phyloP scores from a whole-genome alignment of 306 rosid species.

The Coriaria nepalensis region DNA sequence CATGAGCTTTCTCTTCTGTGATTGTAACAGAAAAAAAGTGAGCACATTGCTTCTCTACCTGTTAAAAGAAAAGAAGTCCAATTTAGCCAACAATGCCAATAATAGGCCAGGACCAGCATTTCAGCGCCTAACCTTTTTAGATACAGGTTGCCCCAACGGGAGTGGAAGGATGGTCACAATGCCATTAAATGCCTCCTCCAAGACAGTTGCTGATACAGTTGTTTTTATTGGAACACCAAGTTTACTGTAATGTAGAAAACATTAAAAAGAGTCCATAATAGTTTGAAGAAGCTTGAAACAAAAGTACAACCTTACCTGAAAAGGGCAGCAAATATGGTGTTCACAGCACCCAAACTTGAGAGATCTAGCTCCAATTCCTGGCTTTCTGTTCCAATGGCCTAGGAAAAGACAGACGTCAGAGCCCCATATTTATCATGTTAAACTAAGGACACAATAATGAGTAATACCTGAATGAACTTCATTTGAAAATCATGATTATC shows the following conservation, averaged over 20 bases:
- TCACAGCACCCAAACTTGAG: slow-evolving; percentile 92
- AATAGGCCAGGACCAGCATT: slow-evolving; percentile 3
- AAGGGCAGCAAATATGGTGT: slow-evolving; percentile 99
- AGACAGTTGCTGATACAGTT: slow-evolving; percentile 77
- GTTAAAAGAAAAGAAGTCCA: slow-evolving; percentile 12
- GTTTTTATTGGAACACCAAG: slow-evolving; percentile 99
- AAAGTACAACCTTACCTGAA: slow-evolving; percentile 44
- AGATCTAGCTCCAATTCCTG: slow-evolving; percentile 98
- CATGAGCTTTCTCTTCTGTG: slow-evolving; percentile 65
- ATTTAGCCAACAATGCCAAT: background rate
- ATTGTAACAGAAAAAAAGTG: slow-evolving; percentile 81
- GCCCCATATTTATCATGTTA: slow-evolving; percentile 3
- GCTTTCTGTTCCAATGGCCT: slow-evolving; percentile 90
- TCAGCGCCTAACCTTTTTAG: slow-evolving; percentile 45
- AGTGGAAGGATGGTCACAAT: slow-evolving; percentile 55
- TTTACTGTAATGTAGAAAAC: slow-evolving; percentile 42
- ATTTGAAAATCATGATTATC: background rate
- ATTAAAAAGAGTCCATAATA: slow-evolving; percentile 1
- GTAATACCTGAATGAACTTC: too few species aligned
- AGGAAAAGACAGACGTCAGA: slow-evolving; percentile 19
- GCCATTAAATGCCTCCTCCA: slow-evolving; percentile 95
- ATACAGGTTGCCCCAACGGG: slow-evolving; percentile 45
- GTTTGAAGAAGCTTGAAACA: background rate
- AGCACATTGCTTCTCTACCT: slow-evolving; percentile 99
- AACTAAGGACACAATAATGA: background rate